Conservation (phyloP, 1,139 yeast species). For the Kodamaea sp. region DNA sequence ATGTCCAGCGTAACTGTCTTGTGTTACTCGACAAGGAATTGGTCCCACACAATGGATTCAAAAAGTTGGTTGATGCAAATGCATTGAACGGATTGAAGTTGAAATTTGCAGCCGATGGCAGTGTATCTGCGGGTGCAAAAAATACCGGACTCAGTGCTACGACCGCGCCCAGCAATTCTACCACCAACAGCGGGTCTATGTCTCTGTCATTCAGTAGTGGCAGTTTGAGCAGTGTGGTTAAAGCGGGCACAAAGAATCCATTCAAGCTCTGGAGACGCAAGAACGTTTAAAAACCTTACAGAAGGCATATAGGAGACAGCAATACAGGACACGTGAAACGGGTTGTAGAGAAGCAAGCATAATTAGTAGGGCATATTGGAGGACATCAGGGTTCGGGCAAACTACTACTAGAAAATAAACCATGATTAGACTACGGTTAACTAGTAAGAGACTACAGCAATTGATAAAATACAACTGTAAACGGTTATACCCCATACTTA, state of each 20-base stretch:
- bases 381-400: too few species aligned
- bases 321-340: too few species aligned
- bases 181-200: slow-evolving; percentile 13
- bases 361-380: too few species aligned
- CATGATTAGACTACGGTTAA: too few species aligned
- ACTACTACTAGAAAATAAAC: too few species aligned
- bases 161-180: slow-evolving; percentile 1
- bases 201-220: slow-evolving; percentile 26
- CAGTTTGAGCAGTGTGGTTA: slow-evolving; percentile 25
- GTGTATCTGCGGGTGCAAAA: slow-evolving; percentile 4
- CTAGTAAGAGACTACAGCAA: too few species aligned
- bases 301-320: too few species aligned
- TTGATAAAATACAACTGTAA: too few species aligned
- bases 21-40: slow-evolving; percentile 25
- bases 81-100: slow-evolving; percentile 37
- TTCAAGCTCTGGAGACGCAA: slow-evolving; percentile 40
- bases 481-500: too few species aligned
- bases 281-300: slow-evolving; percentile 2
- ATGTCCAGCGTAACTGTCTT: slow-evolving; percentile 33
- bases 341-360: too few species aligned
- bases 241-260: slow-evolving; percentile 30
- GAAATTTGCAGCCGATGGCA: slow-evolving; percentile 26
- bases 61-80: slow-evolving; percentile 18
- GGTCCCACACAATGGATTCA: slow-evolving; percentile 16
- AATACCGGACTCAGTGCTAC: neutral